Evolutionary conservation across 306 rosid genomes (phyloP).

Genomic region (Lathyrus sativus): DNA sequence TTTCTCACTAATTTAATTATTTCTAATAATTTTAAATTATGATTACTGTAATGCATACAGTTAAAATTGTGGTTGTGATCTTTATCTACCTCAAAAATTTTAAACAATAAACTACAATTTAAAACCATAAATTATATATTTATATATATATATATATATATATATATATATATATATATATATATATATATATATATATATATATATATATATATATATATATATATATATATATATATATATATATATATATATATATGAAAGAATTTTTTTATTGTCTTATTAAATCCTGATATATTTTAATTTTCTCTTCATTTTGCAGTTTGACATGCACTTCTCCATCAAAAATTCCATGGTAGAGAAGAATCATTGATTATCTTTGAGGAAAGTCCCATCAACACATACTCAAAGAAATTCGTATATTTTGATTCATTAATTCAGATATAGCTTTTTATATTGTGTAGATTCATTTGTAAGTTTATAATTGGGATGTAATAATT

Average conservation of each 20-base stretch:
- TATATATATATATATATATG: too few relatives aligned
- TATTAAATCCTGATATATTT: neutral
- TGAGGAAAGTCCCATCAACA: constrained; percentile 20
- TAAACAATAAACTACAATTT: too few relatives aligned
- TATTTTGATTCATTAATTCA: constrained; percentile 35
- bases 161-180: too few relatives aligned
- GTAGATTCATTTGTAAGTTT: constrained; percentile 30
- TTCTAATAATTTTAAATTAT: neutral
- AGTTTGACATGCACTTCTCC: constrained; percentile 61
- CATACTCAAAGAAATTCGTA: neutral
- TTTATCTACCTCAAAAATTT: too few relatives aligned
- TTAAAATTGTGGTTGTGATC: too few relatives aligned
- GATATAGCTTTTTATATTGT: constrained; percentile 28
- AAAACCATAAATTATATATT: too few relatives aligned
- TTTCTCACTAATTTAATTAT: neutral
- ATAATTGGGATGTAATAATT: constrained; percentile 10
- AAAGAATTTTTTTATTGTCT: too few relatives aligned
- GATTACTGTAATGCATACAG: too few relatives aligned
- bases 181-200: too few relatives aligned
- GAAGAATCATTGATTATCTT: constrained; percentile 24
- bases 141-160: too few relatives aligned
- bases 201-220: too few relatives aligned
- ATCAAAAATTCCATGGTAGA: constrained; percentile 48
- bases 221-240: too few relatives aligned
- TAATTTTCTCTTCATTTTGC: constrained; percentile 39